A percentile compares a stretch with the other conserved stretches of the same genome.
These are phyloP conservation scores for Russula sp. DNA, from an alignment of 768 basidiomycete species.

Conservation along the genomic window DNA sequence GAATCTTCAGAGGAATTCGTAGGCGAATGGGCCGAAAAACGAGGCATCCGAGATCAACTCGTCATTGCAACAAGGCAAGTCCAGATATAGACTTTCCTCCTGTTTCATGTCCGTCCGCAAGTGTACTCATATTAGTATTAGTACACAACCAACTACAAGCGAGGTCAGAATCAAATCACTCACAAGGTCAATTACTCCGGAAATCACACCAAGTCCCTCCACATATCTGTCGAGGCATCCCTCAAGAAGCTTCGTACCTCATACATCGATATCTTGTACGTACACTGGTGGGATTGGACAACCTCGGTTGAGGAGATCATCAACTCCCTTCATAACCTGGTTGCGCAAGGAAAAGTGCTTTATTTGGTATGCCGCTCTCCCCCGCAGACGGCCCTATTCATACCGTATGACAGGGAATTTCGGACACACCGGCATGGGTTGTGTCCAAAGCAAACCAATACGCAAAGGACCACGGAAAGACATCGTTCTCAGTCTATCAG, in stretches of 20 bases:
- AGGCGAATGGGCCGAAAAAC: constrained; percentile 36
- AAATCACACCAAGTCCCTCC: too few species aligned
- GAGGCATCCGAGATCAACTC: constrained; percentile 33
- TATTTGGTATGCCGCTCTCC: constrained; percentile 29
- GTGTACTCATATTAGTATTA: constrained; percentile 10
- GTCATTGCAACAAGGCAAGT: constrained; percentile 27
- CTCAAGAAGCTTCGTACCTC: too few species aligned
- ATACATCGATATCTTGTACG: too few species aligned
- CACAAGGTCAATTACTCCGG: constrained; percentile 32
- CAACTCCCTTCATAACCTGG: too few species aligned
- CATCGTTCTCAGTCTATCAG: constrained; percentile 39
- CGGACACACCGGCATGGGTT: constrained; percentile 34
- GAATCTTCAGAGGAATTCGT: constrained; percentile 31
- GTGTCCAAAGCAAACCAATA: constrained; percentile 34
- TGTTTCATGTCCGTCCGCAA: too few species aligned
- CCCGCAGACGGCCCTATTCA: neutral
- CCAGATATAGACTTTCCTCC: too few species aligned
- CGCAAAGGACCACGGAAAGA: constrained; percentile 32
- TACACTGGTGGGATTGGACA: too few species aligned
- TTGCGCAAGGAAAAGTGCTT: constrained; percentile 36
- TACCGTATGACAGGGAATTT: constrained; percentile 5
- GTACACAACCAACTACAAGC: constrained; percentile 27
- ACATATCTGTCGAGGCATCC: too few species aligned
- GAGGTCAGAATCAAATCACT: constrained; percentile 17
- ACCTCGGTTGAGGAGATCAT: too few species aligned